Evolutionary conservation across 2,329 filamentous ascomycete species (phyloP), one percentile per base, ranked within the genome.

Genomic region (Colletotrichum liriopes): DNA sequence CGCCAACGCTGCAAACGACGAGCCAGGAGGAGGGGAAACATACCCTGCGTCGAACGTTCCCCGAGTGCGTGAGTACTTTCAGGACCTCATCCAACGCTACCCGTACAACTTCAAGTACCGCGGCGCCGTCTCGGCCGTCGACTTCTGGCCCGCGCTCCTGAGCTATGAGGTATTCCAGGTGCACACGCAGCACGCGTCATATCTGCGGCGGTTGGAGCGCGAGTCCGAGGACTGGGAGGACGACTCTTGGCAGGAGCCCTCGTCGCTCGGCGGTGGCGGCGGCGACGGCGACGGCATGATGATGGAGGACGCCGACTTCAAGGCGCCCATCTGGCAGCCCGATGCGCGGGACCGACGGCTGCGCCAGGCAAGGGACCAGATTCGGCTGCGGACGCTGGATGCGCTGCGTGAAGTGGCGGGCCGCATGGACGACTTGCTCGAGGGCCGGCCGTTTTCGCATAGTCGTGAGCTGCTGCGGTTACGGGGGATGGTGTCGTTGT

Each of bases 91-190:
- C 62, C 86, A 94, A 75, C 92, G 94, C 78, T 89, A 95, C 81
- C 92, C 94, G 8, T 92, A 93, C 84, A 89, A 91, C 76, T 86
- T 89, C 76, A 85, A 86, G 72, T 85, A 87, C 6, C 90, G 91
- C 0, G 83, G 89, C 62, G 83, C 86, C 3, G 82, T 92, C 52
- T 93, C 90, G 74, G 91, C 93, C 14, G 79, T 93, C 47, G 91
- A 94, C 73, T 97, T 98, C 79, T 95, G 94, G 83, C 91, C 93
- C 18, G 93, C 93, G 18, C 89, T 97, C 83, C 92, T 96, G 76
- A 91, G 91, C 60, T 89, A 94, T 56, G 96, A 96, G 89, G 88
- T 98, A 63, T 95, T 94, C 79, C 90, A 93, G 73, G 85, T 91
- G 1, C 89, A 93, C 77, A 86, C 89, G 58, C 91, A 91, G 83